Evolutionary conservation across 2,329 filamentous ascomycete genomes (phyloP).

Genomic region (Knufia fluminis): DNA sequence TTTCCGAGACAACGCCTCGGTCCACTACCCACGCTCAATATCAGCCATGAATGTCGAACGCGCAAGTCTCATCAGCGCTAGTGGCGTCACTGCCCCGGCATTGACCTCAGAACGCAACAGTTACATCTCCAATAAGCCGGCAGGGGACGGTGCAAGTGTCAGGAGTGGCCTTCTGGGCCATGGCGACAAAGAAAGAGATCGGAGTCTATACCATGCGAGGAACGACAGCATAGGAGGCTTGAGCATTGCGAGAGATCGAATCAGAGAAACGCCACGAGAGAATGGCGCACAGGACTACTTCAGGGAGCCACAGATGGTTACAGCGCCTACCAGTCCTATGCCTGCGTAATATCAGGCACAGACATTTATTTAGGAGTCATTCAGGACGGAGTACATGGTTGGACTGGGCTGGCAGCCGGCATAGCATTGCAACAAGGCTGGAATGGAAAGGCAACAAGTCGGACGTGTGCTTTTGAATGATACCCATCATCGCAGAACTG

Average conservation of each 20-base stretch:
- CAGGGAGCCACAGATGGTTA: constrained; percentile 16
- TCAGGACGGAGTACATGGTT: not conserved
- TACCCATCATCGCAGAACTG: not conserved
- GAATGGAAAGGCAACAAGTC: not conserved
- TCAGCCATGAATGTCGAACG: constrained; percentile 50
- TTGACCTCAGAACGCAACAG: constrained; percentile 70
- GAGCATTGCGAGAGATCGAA: constrained; percentile 12
- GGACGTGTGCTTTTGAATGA: constrained; percentile 3
- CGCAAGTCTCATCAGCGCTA: constrained; percentile 64
- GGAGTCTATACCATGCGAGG: constrained; percentile 28
- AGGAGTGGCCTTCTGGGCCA: constrained; percentile 71
- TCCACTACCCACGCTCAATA: constrained; percentile 43
- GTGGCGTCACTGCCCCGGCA: constrained; percentile 53
- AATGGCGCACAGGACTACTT: constrained; percentile 11
- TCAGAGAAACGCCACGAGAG: not conserved
- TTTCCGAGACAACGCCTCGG: constrained; percentile 26
- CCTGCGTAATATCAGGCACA: not conserved
- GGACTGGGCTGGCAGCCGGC: not conserved
- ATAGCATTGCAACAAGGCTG: too few species aligned
- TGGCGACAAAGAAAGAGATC: constrained; percentile 72
- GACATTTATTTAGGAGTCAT: not conserved
- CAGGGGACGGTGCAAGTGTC: constrained; percentile 64
- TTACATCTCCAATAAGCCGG: constrained; percentile 54
- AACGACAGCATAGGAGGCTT: constrained; percentile 19
- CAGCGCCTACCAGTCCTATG: constrained; percentile 19